Conservation (phyloP, 805 yeast species). For the Hanseniaspora pseudoguilliermondii region DNA sequence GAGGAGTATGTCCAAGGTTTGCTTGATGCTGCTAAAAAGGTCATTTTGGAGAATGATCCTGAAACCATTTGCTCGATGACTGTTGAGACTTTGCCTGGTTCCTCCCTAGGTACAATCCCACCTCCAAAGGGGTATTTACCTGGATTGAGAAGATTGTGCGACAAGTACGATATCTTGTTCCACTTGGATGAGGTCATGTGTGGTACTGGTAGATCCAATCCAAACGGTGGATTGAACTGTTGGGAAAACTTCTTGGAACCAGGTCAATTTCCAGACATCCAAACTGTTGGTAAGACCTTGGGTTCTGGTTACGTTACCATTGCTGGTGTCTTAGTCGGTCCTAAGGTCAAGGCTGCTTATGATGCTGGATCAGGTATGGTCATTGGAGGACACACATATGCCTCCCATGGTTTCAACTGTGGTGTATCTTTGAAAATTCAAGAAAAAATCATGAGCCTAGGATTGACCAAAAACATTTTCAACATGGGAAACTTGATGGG, state of each 20-base stretch:
- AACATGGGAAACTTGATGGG: constrained; percentile 34
- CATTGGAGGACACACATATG: constrained; percentile 40
- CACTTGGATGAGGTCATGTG: constrained; percentile 47
- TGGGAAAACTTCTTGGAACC: constrained; percentile 34
- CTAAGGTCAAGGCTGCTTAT: constrained; percentile 29
- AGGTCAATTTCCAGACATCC: constrained; percentile 35
- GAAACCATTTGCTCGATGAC: constrained; percentile 32
- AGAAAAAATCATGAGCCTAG: constrained; percentile 27
- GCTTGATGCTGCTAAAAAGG: constrained; percentile 31
- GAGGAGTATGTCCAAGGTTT: constrained; percentile 31
- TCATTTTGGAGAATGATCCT: constrained; percentile 33
- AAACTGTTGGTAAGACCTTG: constrained; percentile 38
- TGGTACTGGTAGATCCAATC: constrained; percentile 39
- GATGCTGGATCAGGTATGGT: constrained; percentile 31
- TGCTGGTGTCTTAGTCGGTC: constrained; percentile 34
- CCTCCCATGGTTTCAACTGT: constrained; percentile 36
- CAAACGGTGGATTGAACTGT: constrained; percentile 33
- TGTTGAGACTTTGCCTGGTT: constrained; percentile 37
- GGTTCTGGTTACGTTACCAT: constrained; percentile 39
- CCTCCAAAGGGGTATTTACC: constrained; percentile 37
- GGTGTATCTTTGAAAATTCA: constrained; percentile 36
- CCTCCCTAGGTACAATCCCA: constrained; percentile 34
- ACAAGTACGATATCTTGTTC: constrained; percentile 39
- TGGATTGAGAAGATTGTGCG: constrained; percentile 35
- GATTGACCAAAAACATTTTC: constrained; percentile 32